phyloP scores from a whole-genome alignment of 2,329 filamentous ascomycete genomes.

The Pleoardoris graminearum region DNA sequence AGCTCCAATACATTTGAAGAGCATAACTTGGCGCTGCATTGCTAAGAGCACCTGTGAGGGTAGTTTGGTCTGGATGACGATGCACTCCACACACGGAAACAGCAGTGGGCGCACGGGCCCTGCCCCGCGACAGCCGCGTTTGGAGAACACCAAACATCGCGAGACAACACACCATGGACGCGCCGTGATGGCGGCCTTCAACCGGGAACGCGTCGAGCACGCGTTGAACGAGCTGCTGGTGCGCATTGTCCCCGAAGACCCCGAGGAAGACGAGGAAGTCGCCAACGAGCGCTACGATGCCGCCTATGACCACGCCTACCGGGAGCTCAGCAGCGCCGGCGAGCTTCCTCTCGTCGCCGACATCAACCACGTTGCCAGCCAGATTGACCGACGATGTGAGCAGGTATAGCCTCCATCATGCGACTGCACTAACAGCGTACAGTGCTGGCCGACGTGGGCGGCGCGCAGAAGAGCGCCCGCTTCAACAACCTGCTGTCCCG shows the following conservation, averaged over 20 bases:
- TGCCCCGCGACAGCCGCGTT: constrained; percentile 5
- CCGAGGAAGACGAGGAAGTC: constrained; percentile 67
- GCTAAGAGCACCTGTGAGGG: no score
- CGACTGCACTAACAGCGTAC: constrained; percentile 13
- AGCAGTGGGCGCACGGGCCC: background rate
- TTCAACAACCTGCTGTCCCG: constrained; percentile 92
- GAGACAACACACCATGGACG: constrained; percentile 19
- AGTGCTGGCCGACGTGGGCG: constrained; percentile 74
- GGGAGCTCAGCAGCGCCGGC: constrained; percentile 48
- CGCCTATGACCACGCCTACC: constrained; percentile 56
- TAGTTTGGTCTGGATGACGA: background rate
- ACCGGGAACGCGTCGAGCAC: constrained; percentile 68
- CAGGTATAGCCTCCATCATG: background rate
- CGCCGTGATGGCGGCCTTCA: constrained; percentile 40
- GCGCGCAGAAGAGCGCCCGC: constrained; percentile 71
- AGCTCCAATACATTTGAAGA: no score
- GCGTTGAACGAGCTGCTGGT: constrained; percentile 79
- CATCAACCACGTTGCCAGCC: constrained; percentile 87
- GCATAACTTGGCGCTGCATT: no score
- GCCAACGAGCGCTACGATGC: constrained; percentile 71
- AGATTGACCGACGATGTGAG: constrained; percentile 78
- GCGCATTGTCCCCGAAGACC: constrained; percentile 69
- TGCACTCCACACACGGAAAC: background rate
- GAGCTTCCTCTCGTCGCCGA: constrained; percentile 66
- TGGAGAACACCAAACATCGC: constrained; percentile 6